Evolutionary conservation across 495 filamentous ascomycete species (phyloP).

Genomic region (Amniculicola lignicola): DNA sequence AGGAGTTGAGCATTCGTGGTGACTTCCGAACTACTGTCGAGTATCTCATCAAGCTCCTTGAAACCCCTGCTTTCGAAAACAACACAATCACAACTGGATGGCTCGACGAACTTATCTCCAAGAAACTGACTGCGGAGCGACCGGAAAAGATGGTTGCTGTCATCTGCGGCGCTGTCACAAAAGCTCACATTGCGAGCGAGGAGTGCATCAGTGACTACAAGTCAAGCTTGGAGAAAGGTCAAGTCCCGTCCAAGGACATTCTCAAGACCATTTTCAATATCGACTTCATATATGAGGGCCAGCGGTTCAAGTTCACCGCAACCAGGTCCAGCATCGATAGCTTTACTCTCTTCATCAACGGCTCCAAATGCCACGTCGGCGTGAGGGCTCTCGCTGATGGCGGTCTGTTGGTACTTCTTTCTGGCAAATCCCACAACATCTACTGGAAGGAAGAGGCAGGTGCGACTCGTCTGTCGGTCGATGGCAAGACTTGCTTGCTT

Average conservation of each 20-base stretch:
- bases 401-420: conserved; percentile 86
- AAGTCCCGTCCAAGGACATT: conserved; percentile 92
- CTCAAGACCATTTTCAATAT: conserved; percentile 97
- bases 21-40: conserved; percentile 98
- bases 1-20: conserved; percentile 98
- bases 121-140: conserved; percentile 93
- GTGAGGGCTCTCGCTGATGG: conserved; percentile 91
- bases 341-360: conserved; percentile 99
- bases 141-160: conserved; percentile 89
- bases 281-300: conserved; percentile 97
- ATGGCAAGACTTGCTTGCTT: conserved; percentile 94
- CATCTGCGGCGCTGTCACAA: conserved; percentile 90
- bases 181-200: conserved; percentile 91
- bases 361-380: conserved; percentile 91
- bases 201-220: conserved; percentile 81
- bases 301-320: conserved; percentile 96
- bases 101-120: conserved; percentile 97
- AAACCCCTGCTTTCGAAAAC: conserved; percentile 96
- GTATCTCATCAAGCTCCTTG: conserved; percentile 97
- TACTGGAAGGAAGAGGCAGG: conserved; percentile 99
- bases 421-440: conserved; percentile 90
- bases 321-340: conserved; percentile 89
- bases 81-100: conserved; percentile 99
- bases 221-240: conserved; percentile 89
- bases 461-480: conserved; percentile 91